These are phyloP conservation scores for Grosmannia huntii DNA, from an alignment of 2,329 filamentous ascomycete genomes.

Conservation along the genomic window DNA sequence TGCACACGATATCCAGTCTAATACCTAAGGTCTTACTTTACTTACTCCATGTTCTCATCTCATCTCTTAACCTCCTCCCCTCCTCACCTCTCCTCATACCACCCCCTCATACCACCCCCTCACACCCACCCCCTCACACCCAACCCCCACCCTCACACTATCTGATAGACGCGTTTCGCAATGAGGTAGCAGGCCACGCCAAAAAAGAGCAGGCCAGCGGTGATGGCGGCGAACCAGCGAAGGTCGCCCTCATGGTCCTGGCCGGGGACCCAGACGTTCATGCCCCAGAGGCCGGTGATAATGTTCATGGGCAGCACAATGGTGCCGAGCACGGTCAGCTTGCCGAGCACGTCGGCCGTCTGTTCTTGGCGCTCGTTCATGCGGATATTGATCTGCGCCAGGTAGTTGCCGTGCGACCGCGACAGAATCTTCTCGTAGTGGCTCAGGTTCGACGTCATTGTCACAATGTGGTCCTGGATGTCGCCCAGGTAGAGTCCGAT, in stretches of 20 bases:
- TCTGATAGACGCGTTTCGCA: constrained; percentile 72
- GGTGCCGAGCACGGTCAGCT: constrained; percentile 88
- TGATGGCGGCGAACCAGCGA: constrained; percentile 63
- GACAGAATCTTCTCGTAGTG: constrained; percentile 95
- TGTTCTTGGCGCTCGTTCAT: constrained; percentile 98
- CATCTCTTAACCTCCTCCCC: not conserved
- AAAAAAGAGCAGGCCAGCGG: constrained; percentile 64
- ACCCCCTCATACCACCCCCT: not conserved
- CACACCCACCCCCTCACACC: not conserved
- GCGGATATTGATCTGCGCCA: constrained; percentile 97
- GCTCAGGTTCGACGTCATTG: constrained; percentile 90
- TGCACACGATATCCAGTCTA: no score
- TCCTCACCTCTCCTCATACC: not conserved
- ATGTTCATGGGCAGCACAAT: constrained; percentile 99
- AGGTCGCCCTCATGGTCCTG: constrained; percentile 68
- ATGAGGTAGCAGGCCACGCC: constrained; percentile 68
- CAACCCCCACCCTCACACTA: constrained; percentile 42
- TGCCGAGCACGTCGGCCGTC: constrained; percentile 88
- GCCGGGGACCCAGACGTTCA: constrained; percentile 95
- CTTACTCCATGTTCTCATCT: not conserved
- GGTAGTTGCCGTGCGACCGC: constrained; percentile 87
- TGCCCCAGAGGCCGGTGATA: constrained; percentile 95
- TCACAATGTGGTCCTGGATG: constrained; percentile 98
- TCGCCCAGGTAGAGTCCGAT: constrained; percentile 97
- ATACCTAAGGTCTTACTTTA: no score